phyloP scores from a whole-genome alignment of 371 early-diverging fungal species.

The Mortierella sp. region DNA sequence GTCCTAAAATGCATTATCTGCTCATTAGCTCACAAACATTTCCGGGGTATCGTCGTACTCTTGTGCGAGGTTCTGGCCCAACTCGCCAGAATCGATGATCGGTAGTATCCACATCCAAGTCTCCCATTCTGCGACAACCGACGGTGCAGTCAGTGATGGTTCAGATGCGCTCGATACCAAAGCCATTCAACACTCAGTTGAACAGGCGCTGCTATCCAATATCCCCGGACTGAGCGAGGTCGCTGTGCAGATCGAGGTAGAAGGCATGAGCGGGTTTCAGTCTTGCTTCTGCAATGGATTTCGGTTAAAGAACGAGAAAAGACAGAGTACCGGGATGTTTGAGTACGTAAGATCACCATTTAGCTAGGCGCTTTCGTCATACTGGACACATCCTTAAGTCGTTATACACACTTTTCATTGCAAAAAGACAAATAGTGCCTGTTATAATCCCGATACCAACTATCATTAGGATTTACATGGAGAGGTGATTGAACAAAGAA shows the following conservation, averaged over 20 bases:
- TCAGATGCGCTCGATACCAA: conserved; percentile 6
- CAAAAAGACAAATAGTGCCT: too few relatives aligned
- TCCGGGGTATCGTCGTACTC: conserved; percentile 61
- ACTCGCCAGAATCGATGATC: conserved; percentile 66
- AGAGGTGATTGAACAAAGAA: too few relatives aligned
- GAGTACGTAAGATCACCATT: not conserved
- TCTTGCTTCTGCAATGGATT: conserved; percentile 46
- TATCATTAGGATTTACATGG: too few relatives aligned
- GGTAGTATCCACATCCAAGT: conserved; percentile 69
- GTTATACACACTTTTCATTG: too few relatives aligned
- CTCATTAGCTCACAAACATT: conserved; percentile 55
- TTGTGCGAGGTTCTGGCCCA: conserved; percentile 72
- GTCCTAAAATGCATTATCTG: too few relatives aligned
- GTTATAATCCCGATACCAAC: too few relatives aligned
- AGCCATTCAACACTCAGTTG: conserved; percentile 40
- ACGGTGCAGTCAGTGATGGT: not conserved
- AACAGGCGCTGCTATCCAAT: conserved; percentile 37
- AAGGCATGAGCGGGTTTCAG: conserved; percentile 40
- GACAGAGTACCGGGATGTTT: conserved; percentile 1
- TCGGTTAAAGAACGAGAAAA: conserved; percentile 22
- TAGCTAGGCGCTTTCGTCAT: not conserved
- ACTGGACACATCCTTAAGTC: too few relatives aligned
- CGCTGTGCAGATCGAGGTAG: conserved; percentile 44
- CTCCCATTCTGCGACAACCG: conserved; percentile 46
- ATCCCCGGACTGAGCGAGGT: conserved; percentile 37